Conservation (phyloP, 2,329 filamentous ascomycete species). For the Apiospora marii region DNA sequence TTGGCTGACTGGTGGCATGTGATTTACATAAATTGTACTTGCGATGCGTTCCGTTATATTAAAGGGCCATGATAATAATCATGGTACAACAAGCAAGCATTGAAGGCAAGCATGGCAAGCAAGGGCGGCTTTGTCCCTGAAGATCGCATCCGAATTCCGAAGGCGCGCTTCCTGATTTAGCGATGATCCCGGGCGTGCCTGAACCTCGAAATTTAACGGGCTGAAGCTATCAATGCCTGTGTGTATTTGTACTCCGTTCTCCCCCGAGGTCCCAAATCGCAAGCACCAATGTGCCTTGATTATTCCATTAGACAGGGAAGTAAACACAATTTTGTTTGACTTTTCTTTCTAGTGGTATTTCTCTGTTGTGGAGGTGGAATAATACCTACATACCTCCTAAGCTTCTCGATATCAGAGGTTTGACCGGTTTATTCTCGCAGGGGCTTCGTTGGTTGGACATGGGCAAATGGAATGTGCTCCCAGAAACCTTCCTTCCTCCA, state of each 20-base stretch:
- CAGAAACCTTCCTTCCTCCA: background rate
- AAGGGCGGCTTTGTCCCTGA: constrained; percentile 3
- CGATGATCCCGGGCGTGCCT: constrained; percentile 3
- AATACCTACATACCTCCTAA: no score
- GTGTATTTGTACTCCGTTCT: background rate
- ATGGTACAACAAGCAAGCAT: background rate
- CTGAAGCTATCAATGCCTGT: background rate
- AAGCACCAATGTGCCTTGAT: no score
- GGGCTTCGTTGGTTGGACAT: background rate
- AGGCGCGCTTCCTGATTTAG: background rate
- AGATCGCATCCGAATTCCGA: constrained; percentile 7
- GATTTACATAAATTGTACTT: background rate
- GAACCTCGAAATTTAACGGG: background rate
- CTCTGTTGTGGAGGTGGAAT: no score
- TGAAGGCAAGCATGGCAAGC: background rate
- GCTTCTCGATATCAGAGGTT: no score
- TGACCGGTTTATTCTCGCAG: no score
- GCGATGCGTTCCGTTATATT: constrained; percentile 1
- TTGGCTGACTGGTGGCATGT: background rate
- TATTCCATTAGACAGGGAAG: no score
- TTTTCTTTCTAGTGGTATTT: no score
- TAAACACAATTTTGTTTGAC: no score
- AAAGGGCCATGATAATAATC: constrained; percentile 2
- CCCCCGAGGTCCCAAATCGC: no score
- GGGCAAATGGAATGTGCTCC: background rate